Conservation (phyloP, 306 rosid genomes). For the Prunus mume region DNA sequence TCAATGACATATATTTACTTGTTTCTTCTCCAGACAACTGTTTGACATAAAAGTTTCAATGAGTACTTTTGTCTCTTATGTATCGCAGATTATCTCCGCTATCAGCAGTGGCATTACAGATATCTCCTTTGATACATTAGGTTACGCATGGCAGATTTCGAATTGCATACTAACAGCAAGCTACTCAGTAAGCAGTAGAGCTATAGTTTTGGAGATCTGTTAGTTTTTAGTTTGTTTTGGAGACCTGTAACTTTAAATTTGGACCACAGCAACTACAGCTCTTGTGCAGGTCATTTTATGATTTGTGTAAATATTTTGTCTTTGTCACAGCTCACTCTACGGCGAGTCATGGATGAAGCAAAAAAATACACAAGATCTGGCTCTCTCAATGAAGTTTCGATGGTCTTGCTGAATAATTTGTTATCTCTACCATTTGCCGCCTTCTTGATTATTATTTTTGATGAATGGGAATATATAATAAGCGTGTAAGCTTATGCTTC, state of each 20-base stretch:
- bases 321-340: conserved; percentile 61
- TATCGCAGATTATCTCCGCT: conserved; percentile 77
- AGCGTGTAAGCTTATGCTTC: conserved; percentile 56
- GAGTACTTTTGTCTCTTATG: not conserved
- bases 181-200: conserved; percentile 60
- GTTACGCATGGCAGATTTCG: conserved; percentile 78
- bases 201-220: not conserved
- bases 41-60: not conserved
- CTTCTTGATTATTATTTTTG: conserved; percentile 53
- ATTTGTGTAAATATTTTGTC: conserved; percentile 2
- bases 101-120: conserved; percentile 78
- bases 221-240: not conserved
- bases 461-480: conserved; percentile 74
- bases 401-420: conserved; percentile 87
- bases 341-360: conserved; percentile 87
- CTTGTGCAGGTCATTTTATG: conserved; percentile 6
- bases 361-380: conserved; percentile 71
- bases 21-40: not conserved
- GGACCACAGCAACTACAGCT: conserved; percentile 7
- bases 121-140: conserved; percentile 66
- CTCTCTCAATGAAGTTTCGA: conserved; percentile 82
- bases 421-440: conserved; percentile 77
- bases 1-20: not conserved
- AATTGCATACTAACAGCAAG: conserved; percentile 80
- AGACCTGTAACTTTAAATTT: conserved; percentile 14